These are phyloP conservation scores for Ichthyophthirius multifiliis DNA, from an alignment of 169 alveolate genomes.

Conservation along the genomic window DNA sequence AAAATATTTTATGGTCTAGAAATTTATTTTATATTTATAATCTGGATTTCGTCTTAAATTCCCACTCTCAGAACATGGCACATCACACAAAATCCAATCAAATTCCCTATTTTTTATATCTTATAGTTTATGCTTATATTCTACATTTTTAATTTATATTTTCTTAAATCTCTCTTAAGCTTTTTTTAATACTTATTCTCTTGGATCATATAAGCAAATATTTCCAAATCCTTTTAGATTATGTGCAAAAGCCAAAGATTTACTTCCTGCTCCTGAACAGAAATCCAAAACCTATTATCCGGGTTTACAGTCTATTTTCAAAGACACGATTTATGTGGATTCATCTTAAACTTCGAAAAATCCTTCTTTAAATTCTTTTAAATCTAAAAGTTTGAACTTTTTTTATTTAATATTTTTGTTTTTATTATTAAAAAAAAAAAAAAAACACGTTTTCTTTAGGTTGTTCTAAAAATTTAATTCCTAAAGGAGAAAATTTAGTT, in stretches of 20 bases:
- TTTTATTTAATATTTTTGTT: constrained; percentile 63
- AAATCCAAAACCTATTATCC: constrained; percentile 90
- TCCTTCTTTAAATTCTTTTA: constrained; percentile 89
- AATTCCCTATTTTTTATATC: constrained; percentile 63
- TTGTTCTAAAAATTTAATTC: too few relatives aligned
- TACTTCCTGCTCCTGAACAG: constrained; percentile 96
- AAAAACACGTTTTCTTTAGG: too few relatives aligned
- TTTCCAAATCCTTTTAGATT: constrained; percentile 88
- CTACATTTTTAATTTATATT: constrained; percentile 90
- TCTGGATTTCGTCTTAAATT: constrained; percentile 94
- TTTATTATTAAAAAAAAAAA: too few relatives aligned
- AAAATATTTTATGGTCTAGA: constrained; percentile 39
- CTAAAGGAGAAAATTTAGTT: too few relatives aligned
- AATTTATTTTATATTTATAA: constrained; percentile 69
- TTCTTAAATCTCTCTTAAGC: constrained; percentile 89
- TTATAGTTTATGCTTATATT: constrained; percentile 33
- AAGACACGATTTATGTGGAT: constrained; percentile 53
- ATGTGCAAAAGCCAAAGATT: constrained; percentile 90
- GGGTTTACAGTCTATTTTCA: constrained; percentile 81
- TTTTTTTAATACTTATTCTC: constrained; percentile 59
- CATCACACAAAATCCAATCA: constrained; percentile 93
- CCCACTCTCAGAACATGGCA: constrained; percentile 94
- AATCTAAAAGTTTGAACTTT: too few relatives aligned
- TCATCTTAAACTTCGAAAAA: constrained; percentile 93
- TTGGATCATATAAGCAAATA: constrained; percentile 89